phyloP scores from a whole-genome alignment of 2,329 filamentous ascomycete species.

The Claviceps paspali region DNA sequence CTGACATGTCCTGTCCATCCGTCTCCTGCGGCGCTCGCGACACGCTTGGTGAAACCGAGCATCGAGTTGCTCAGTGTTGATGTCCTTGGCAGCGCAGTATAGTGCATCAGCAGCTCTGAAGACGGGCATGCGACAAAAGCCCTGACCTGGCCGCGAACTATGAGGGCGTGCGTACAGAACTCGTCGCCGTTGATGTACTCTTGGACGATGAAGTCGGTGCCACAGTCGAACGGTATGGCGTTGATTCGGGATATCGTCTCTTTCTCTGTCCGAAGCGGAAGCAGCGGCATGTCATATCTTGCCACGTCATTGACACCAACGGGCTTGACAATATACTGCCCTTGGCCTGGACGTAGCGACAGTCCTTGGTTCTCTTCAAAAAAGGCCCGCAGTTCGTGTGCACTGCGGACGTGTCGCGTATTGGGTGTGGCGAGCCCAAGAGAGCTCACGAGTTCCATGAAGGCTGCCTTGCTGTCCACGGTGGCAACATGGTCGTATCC shows the following conservation, averaged over 20 bases:
- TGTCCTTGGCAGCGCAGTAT: slow-evolving; percentile 38
- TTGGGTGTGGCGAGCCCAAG: slow-evolving; percentile 39
- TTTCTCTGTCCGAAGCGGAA: slow-evolving; percentile 37
- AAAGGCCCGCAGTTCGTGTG: slow-evolving; percentile 35
- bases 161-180: slow-evolving; percentile 56
- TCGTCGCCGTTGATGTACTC: slow-evolving; percentile 48
- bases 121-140: slow-evolving; percentile 54
- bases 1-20: slow-evolving; percentile 2
- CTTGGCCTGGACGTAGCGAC: slow-evolving; percentile 13
- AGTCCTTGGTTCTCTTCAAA: slow-evolving; percentile 22
- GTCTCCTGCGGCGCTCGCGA: slow-evolving; percentile 34
- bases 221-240: slow-evolving; percentile 25
- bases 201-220: slow-evolving; percentile 46
- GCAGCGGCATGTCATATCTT: slow-evolving; percentile 46
- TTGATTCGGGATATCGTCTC: slow-evolving; percentile 41
- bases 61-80: slow-evolving; percentile 43
- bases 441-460: slow-evolving; percentile 40
- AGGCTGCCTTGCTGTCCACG: slow-evolving; percentile 50
- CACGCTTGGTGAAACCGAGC: slow-evolving; percentile 46
- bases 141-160: slow-evolving; percentile 48
- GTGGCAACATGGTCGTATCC: slow-evolving; percentile 36
- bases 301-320: slow-evolving; percentile 45
- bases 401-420: slow-evolving; percentile 36
- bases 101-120: slow-evolving; percentile 49
- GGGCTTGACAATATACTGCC: slow-evolving; percentile 49